Evolutionary conservation across 768 basidiomycete genomes (phyloP), one percentile per base, ranked within the genome.

Genomic region (Lentinula sp.): DNA sequence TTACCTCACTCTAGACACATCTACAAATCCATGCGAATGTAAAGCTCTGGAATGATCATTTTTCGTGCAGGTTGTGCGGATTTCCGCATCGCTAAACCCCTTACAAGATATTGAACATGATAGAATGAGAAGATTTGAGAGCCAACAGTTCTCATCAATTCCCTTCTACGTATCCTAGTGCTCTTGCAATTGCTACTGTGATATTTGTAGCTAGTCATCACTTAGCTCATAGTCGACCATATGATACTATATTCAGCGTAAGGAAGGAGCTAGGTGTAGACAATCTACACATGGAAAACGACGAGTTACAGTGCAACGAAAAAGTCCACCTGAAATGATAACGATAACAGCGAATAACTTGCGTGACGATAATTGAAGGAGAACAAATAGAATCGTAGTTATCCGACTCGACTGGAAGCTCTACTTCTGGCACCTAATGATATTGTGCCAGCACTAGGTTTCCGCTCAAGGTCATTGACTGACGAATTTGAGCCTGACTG

Each of bases 371-470:
- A 28, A 28, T 28, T 45, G 49, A 51, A 9, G 12, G 49, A 35
- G 9, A 16, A 28, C 9, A n/a, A 51, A 18, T 28, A 18, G 18
- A 18, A 28, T 23, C 23, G 41, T 20, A n/a, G 7, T 59, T 23
- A 59, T 49, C 58, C 58, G 1, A 39, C 48, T n/a, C 48, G 43
- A 49, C 45, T 50, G 15, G 46, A 35, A 37, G 42, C 45, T 37
- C 48, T 59, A 12, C 32, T 32, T 20, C 58, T 49, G 6, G 48
- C 45, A n/a, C 43, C 46, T 13, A 59, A 23, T 23, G 58, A 59
- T 23, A 59, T 50, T n/a, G 48, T 59, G 10, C 58, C 58, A 23
- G 56, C 42, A 43, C 56, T 57, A 23, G 56, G 56, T 43, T 57
- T 57, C 4, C 45, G 20, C 12, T 57, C 56, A 13, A 57, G 42